Percentiles rank a stretch among this genome's conserved stretches.
Evolutionary conservation across 108 stramenopile genomes (phyloP).

Genomic region (Asterionellopsis glacialis): DNA sequence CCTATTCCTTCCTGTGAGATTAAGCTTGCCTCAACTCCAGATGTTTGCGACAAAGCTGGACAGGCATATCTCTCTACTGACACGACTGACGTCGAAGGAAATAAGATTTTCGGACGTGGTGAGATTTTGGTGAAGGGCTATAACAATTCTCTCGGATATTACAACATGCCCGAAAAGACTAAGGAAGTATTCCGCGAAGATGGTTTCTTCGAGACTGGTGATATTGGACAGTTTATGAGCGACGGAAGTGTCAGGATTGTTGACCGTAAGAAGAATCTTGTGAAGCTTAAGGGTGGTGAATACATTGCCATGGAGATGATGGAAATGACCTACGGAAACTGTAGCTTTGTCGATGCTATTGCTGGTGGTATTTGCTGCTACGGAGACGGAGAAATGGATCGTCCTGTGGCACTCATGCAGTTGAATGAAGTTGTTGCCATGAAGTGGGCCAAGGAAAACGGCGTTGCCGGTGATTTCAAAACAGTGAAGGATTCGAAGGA

Average conservation of each 20-base stretch:
- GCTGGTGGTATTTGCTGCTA: conserved; percentile 81
- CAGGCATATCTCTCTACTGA: conserved; percentile 22
- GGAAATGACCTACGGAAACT: conserved; percentile 77
- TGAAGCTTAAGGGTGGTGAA: conserved; percentile 92
- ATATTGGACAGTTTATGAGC: conserved; percentile 82
- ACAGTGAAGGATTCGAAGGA: conserved; percentile 54
- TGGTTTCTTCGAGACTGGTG: conserved; percentile 85
- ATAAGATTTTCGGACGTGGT: conserved; percentile 66
- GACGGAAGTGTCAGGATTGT: conserved; percentile 85
- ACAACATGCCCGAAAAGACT: conserved; percentile 80
- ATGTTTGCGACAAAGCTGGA: conserved; percentile 78
- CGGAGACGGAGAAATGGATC: conserved; percentile 89
- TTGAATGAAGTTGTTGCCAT: conserved; percentile 48
- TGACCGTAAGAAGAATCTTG: conserved; percentile 92
- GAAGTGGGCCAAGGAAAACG: conserved; percentile 76
- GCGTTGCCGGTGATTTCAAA: conserved; percentile 52
- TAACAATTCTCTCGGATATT: conserved; percentile 74
- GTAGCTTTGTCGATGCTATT: conserved; percentile 65
- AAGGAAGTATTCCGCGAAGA: conserved; percentile 74
- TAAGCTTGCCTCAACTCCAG: conserved; percentile 72
- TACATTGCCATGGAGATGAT: conserved; percentile 88
- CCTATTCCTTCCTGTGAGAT: conserved; percentile 71
- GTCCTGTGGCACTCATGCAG: conserved; percentile 78
- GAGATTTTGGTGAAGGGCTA: conserved; percentile 70
- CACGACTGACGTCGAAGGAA: conserved; percentile 67